Evolutionary conservation across 2,329 filamentous ascomycete species (phyloP).

Genomic region (Fusarium sp.): DNA sequence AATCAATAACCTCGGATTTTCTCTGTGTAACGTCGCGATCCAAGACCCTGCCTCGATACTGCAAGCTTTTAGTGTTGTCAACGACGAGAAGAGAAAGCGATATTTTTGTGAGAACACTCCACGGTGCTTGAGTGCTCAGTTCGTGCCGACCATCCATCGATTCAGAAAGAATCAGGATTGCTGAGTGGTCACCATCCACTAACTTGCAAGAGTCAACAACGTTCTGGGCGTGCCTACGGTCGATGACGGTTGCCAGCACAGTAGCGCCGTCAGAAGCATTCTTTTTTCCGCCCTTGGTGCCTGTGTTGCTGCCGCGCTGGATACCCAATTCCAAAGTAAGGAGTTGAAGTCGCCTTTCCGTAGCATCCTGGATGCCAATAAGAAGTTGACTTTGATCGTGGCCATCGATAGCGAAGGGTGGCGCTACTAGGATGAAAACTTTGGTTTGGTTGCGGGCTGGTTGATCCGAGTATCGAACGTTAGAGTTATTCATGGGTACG

Average conservation of each 20-base stretch:
- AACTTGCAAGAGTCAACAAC: conserved; percentile 80
- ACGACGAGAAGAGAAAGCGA: conserved; percentile 69
- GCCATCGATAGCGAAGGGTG: conserved; percentile 65
- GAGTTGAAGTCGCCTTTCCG: conserved; percentile 74
- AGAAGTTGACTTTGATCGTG: conserved; percentile 66
- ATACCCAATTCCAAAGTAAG: conserved; percentile 70
- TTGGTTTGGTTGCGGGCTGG: conserved; percentile 66
- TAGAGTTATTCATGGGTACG: conserved; percentile 70
- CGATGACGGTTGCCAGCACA: conserved; percentile 53
- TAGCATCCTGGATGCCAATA: conserved; percentile 76
- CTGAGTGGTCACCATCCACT: conserved; percentile 72
- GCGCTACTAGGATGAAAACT: conserved; percentile 75
- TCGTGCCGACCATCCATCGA: conserved; percentile 71
- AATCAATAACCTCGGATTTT: conserved; percentile 58
- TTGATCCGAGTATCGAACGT: conserved; percentile 68
- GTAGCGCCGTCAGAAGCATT: conserved; percentile 29
- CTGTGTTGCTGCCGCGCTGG: conserved; percentile 48
- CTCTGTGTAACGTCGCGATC: conserved; percentile 63
- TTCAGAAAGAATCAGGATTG: conserved; percentile 76
- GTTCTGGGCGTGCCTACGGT: conserved; percentile 70
- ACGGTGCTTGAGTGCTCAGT: conserved; percentile 79
- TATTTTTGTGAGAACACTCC: conserved; percentile 77
- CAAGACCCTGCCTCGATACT: conserved; percentile 63
- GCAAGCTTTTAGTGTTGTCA: conserved; percentile 69
- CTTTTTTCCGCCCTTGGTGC: conserved; percentile 38